phyloP scores from a whole-genome alignment of 2,329 filamentous ascomycete species.

The Cladosporium sp. region DNA sequence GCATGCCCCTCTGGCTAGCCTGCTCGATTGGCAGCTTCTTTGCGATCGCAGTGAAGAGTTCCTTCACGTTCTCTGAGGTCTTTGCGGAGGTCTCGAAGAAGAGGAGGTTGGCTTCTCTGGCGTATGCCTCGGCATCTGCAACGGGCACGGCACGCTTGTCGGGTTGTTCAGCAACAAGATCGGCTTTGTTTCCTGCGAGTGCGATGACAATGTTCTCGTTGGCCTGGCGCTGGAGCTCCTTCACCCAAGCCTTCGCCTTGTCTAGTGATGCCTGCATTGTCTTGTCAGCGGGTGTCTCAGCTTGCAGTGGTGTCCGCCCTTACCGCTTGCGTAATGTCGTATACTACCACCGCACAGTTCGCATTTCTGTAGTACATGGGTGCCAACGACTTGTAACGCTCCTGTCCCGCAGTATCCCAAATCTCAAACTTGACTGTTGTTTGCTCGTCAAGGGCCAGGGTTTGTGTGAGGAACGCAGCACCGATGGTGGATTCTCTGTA shows the following conservation, averaged over 20 bases:
- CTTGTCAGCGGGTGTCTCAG: slow-evolving; percentile 19
- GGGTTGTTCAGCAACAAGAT: slow-evolving; percentile 88
- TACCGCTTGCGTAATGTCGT: slow-evolving; percentile 99
- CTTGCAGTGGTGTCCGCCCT: slow-evolving; percentile 33
- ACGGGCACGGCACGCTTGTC: slow-evolving; percentile 91
- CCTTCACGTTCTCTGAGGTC: slow-evolving; percentile 91
- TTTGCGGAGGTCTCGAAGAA: slow-evolving; percentile 99
- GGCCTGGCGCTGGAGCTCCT: slow-evolving; percentile 95
- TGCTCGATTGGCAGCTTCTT: slow-evolving; percentile 97
- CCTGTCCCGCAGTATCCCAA: slow-evolving; percentile 97
- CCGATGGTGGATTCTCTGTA: slow-evolving; percentile 98
- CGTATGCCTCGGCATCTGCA: slow-evolving; percentile 91
- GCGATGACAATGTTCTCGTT: slow-evolving; percentile 99
- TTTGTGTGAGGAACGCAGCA: slow-evolving; percentile 97
- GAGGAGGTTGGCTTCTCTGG: slow-evolving; percentile 83
- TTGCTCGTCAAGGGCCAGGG: slow-evolving; percentile 94
- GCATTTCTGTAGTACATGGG: slow-evolving; percentile 99
- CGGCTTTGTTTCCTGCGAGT: slow-evolving; percentile 94
- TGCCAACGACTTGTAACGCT: slow-evolving; percentile 96
- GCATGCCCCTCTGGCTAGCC: slow-evolving; percentile 81
- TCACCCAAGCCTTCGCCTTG: slow-evolving; percentile 99
- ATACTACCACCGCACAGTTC: slow-evolving; percentile 98
- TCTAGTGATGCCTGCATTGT: slow-evolving; percentile 77
- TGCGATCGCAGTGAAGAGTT: slow-evolving; percentile 94
- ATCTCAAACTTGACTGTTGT: slow-evolving; percentile 99